Percentiles rank a stretch among this genome's conserved stretches.
Evolutionary conservation across 2,329 filamentous ascomycete genomes (phyloP).

Genomic region (Teratosphaeria pseudoeucalypti): DNA sequence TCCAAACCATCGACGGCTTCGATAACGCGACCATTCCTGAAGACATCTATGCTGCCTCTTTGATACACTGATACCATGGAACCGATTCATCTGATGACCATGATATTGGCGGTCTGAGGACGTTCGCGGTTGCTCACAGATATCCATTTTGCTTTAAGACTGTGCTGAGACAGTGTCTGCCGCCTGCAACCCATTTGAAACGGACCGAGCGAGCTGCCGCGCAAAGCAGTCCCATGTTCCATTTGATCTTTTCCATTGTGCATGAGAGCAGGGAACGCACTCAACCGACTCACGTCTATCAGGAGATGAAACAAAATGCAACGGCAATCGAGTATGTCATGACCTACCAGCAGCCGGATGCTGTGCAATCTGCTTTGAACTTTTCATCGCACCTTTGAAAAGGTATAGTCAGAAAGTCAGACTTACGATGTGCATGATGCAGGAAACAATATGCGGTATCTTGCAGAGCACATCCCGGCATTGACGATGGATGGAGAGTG

Average conservation of each 20-base stretch:
- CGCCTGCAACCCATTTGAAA: constrained; percentile 19
- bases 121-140: too few species aligned
- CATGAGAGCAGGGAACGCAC: constrained; percentile 26
- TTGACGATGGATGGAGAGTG: constrained; percentile 18
- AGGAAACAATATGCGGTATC: constrained; percentile 15
- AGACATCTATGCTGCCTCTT: constrained; percentile 27
- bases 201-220: constrained; percentile 18
- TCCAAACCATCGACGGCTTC: constrained; percentile 25
- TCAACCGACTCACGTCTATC: constrained; percentile 34
- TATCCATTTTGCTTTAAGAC: constrained; percentile 16
- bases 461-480: constrained; percentile 16
- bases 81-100: too few species aligned
- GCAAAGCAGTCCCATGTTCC: constrained; percentile 28
- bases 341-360: constrained; percentile 25
- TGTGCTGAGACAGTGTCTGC: constrained; percentile 34
- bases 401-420: not conserved
- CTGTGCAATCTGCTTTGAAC: constrained; percentile 22
- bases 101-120: too few species aligned
- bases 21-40: constrained; percentile 32
- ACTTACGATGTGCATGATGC: constrained; percentile 9
- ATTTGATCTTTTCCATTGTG: constrained; percentile 13
- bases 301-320: constrained; percentile 27
- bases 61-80: not conserved
- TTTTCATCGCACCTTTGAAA: constrained; percentile 24
- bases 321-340: constrained; percentile 28